phyloP scores from a whole-genome alignment of 148 eudicot genomes.

The Limonium bicolor region DNA sequence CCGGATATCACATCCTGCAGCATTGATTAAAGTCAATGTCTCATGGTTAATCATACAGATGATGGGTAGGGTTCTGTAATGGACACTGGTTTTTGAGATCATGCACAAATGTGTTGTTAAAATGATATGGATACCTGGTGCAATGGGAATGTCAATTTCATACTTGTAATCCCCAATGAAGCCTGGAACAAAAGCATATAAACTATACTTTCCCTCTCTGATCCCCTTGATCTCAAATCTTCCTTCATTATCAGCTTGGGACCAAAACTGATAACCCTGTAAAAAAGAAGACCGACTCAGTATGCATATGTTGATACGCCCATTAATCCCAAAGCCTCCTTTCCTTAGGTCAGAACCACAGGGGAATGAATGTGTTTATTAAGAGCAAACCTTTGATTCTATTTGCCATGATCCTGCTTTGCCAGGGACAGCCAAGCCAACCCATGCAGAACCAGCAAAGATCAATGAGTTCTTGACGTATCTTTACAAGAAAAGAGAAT shows the following conservation, averaged over 20 bases:
- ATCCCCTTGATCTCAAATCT: slow-evolving; percentile 26
- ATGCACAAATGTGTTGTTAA: no score
- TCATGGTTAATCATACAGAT: no score
- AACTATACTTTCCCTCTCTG: slow-evolving; percentile 22
- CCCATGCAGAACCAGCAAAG: slow-evolving; percentile 16
- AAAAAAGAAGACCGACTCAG: background rate
- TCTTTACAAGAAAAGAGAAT: background rate
- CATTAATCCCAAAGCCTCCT: no score
- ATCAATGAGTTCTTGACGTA: slow-evolving; percentile 3
- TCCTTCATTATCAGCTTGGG: slow-evolving; percentile 23
- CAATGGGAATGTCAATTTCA: slow-evolving; percentile 7
- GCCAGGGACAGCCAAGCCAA: slow-evolving; percentile 49
- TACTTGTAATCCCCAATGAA: slow-evolving; percentile 39
- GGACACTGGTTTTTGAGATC: no score
- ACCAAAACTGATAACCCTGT: slow-evolving; percentile 65
- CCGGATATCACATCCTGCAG: background rate
- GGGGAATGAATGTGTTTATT: background rate
- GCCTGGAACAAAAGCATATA: slow-evolving; percentile 41
- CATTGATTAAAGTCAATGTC: background rate
- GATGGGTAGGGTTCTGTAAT: no score
- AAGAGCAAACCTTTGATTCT: slow-evolving; percentile 23
- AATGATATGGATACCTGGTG: slow-evolving; percentile 26
- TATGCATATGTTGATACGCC: background rate
- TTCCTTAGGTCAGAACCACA: background rate
- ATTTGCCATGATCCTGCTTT: slow-evolving; percentile 38